Base-by-base conservation (phyloP, 352 stramenopile genomes). In the Globisporangium abappressorium region DNA sequence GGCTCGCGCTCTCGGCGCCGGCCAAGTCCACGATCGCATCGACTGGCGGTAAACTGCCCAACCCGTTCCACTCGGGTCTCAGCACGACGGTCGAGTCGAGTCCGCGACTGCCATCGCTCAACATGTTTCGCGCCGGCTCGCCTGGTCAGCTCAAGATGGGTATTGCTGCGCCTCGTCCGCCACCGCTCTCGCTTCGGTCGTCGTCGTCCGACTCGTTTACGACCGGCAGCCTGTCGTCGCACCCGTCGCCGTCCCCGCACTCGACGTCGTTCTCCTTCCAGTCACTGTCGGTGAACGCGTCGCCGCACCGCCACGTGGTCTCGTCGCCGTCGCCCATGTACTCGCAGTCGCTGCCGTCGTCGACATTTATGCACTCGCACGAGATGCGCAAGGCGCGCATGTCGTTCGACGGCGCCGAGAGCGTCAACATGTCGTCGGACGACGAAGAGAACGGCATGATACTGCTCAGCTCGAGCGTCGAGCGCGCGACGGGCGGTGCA, bases 391-490 rank as follows among this genome's bases (percentile, higher is more conserved):
- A 61, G 65, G 76, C 69, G n/a, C 80, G 85, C 28, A 79, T 79
- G 73, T 93, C 85, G 64, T 90, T 91, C 49, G 83, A 91, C 69
- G 76, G 74, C 56, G 64, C 58, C 26, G 82, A 91, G 38, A 84
- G 77, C 66, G 69, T 87, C 58, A 86, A 78, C 14, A 80, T 90
- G 56, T 86, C 77, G n/a, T 90, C 81, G 9, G 84, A 89, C 30
- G 83, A 91, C 62, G 81, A 90, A n/a, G 80, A 92, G 41, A 84
- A 65, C 51, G 66, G 78, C 24, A 91, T 91, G 76, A 79, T 87
- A 54, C 75, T 88, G 20, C 75, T 93, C 38, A 91, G 85, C 71
- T 91, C 84, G 34, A 92, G 84, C 58, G 79, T 92, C 15, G 81
- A 83, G 41, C 78, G 72, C 59, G 43, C 72, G 24, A 61, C 79